Evolutionary conservation across 805 yeast species (phyloP).

Genomic region (Novakomyces olei): DNA sequence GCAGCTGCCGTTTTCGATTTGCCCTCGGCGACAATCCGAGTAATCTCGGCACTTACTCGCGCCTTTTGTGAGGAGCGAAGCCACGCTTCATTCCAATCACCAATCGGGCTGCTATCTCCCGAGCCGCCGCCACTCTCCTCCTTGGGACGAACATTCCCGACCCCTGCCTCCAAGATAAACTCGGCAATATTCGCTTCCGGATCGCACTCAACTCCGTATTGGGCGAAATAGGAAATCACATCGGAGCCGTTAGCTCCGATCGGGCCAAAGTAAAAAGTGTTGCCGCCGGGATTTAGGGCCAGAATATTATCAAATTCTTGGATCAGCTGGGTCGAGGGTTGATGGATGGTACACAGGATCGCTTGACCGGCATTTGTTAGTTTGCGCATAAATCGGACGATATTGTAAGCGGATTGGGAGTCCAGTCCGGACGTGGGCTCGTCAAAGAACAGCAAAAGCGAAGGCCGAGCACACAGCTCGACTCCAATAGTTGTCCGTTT

Average conservation of each 20-base stretch:
- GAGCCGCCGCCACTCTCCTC: slow-evolving; percentile 24
- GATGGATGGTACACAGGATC: slow-evolving; percentile 54
- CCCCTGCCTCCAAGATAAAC: slow-evolving; percentile 39
- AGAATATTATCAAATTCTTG: slow-evolving; percentile 57
- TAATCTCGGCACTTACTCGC: slow-evolving; percentile 17
- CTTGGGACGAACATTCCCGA: slow-evolving; percentile 67
- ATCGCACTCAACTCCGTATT: slow-evolving; percentile 49
- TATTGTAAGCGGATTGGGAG: slow-evolving; percentile 45
- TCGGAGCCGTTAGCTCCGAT: slow-evolving; percentile 35
- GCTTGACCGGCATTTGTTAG: slow-evolving; percentile 41
- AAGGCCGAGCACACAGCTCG: slow-evolving; percentile 47
- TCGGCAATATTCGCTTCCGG: slow-evolving; percentile 50
- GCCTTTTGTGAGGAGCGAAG: slow-evolving; percentile 21
- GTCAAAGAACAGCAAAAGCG: slow-evolving; percentile 34
- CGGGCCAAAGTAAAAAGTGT: slow-evolving; percentile 54
- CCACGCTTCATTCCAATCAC: slow-evolving; percentile 54
- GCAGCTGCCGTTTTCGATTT: slow-evolving; percentile 43
- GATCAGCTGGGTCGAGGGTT: slow-evolving; percentile 59
- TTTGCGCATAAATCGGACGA: slow-evolving; percentile 37
- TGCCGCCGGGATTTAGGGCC: slow-evolving; percentile 46
- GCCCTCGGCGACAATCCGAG: slow-evolving; percentile 15
- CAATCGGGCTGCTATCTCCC: slow-evolving; percentile 27
- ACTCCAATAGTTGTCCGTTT: slow-evolving; percentile 49
- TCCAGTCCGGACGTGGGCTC: slow-evolving; percentile 59
- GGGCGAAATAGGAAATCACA: slow-evolving; percentile 42